Percentiles rank a stretch among this genome's conserved stretches.
Evolutionary conservation across 169 alveolate genomes (phyloP).

Genomic region (Cryptosporidium baileyi): DNA sequence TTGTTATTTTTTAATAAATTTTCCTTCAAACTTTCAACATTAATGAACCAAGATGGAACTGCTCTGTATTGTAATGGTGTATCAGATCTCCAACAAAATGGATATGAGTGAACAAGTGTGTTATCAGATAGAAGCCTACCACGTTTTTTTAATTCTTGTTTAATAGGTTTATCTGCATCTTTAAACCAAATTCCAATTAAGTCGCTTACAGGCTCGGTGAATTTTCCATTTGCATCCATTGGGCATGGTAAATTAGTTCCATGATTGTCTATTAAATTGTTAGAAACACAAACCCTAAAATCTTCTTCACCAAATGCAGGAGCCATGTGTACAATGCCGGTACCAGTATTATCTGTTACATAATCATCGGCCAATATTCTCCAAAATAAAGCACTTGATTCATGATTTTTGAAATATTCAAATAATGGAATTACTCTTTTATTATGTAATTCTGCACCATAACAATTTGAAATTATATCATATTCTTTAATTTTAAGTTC

Average conservation of each 20-base stretch:
- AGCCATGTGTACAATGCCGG: conserved; percentile 98
- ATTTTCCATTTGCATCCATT: conserved; percentile 90
- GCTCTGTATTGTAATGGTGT: conserved; percentile 99
- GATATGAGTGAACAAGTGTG: conserved; percentile 93
- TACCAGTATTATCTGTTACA: conserved; percentile 94
- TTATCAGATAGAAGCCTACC: conserved; percentile 84
- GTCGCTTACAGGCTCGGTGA: conserved; percentile 83
- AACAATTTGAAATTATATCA: conserved; percentile 83
- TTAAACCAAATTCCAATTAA: conserved; percentile 90
- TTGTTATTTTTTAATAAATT: conserved; percentile 87
- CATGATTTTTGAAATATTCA: conserved; percentile 80
- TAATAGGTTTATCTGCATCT: conserved; percentile 95
- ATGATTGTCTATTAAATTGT: conserved; percentile 75
- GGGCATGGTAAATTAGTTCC: conserved; percentile 89
- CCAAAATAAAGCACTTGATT: conserved; percentile 75
- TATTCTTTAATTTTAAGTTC: conserved; percentile 73
- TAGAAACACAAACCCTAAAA: conserved; percentile 82
- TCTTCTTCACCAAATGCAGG: conserved; percentile 98
- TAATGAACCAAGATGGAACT: conserved; percentile 97
- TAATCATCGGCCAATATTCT: conserved; percentile 86
- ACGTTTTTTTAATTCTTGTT: conserved; percentile 82
- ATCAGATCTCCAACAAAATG: conserved; percentile 99
- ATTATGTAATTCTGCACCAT: conserved; percentile 84
- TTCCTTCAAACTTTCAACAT: conserved; percentile 93
- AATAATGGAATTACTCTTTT: conserved; percentile 89